phyloP scores from a whole-genome alignment of 768 basidiomycete species.

The Serendipita vermifera region DNA sequence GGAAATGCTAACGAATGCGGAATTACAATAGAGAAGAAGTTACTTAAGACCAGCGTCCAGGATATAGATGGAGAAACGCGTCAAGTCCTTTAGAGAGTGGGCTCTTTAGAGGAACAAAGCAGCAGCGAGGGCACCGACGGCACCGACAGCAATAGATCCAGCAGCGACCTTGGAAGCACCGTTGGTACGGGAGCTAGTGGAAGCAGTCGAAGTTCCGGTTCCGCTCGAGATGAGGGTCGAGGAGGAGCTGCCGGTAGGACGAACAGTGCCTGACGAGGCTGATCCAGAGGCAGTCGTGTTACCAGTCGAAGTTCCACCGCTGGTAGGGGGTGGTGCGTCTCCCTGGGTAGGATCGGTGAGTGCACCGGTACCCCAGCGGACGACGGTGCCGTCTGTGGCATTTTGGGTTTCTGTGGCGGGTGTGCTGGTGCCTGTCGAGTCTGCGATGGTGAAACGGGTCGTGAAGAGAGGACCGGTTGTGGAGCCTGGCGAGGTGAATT shows the following conservation, averaged over 20 bases:
- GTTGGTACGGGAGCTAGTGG: background rate
- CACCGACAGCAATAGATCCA: background rate
- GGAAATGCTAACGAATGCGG: too few species aligned
- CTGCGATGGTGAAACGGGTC: conserved; percentile 62
- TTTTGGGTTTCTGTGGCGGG: conserved; percentile 36
- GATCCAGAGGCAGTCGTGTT: too few species aligned
- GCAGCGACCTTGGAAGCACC: background rate
- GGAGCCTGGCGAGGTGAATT: conserved; percentile 42
- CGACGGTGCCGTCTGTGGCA: conserved; percentile 24
- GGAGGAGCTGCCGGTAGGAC: background rate
- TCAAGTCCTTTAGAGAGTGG: too few species aligned
- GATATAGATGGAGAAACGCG: too few species aligned
- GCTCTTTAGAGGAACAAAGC: background rate
- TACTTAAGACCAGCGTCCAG: too few species aligned
- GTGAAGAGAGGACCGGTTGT: conserved; percentile 49
- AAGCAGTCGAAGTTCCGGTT: background rate
- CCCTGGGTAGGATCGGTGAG: conserved; percentile 35
- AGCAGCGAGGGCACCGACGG: background rate
- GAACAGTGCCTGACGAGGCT: background rate
- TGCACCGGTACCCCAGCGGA: conserved; percentile 56
- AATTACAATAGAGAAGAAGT: too few species aligned
- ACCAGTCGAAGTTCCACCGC: background rate
- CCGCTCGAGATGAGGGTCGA: background rate
- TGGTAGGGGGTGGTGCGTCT: conserved; percentile 16
- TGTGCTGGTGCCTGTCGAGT: conserved; percentile 31